A percentile compares a stretch with the other conserved stretches of the same genome.
Conservation (phyloP, 2,329 filamentous ascomycete species). For the Botrytis porri region DNA sequence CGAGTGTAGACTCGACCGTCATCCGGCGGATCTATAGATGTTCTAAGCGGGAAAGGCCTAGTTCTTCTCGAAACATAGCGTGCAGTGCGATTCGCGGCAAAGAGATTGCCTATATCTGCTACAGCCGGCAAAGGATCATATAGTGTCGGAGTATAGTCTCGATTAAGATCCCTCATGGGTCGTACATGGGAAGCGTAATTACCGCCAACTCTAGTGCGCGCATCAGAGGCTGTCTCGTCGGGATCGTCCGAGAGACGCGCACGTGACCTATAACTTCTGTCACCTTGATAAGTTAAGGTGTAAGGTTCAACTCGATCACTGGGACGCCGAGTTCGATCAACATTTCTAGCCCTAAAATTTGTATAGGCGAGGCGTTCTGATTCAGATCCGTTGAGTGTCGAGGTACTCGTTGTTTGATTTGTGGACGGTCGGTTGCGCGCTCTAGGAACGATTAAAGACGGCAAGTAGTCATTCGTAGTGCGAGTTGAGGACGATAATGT, state of each 20-base stretch:
- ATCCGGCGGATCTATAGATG: not conserved
- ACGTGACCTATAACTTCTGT: not conserved
- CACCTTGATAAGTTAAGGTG: not conserved
- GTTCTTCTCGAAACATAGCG: not conserved
- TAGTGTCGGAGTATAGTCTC: not conserved
- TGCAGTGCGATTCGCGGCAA: not conserved
- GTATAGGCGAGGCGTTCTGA: not conserved
- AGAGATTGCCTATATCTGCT: not conserved
- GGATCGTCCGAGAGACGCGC: not conserved
- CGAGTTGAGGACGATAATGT: not conserved
- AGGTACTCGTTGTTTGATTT: not conserved
- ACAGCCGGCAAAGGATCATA: not conserved
- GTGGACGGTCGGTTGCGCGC: not conserved
- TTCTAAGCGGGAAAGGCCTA: not conserved
- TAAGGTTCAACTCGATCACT: not conserved
- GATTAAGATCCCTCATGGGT: not conserved
- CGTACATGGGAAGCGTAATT: not conserved
- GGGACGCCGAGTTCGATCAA: too few species aligned
- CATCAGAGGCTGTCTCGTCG: not conserved
- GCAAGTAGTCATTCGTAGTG: not conserved
- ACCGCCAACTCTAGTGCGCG: not conserved
- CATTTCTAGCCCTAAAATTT: too few species aligned
- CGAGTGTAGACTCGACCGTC: not conserved
- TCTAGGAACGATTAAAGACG: not conserved
- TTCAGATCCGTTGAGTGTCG: not conserved